phyloP scores from a whole-genome alignment of 192 early-diverging fungal species.

The Jimgerdemannia lactiflua region DNA sequence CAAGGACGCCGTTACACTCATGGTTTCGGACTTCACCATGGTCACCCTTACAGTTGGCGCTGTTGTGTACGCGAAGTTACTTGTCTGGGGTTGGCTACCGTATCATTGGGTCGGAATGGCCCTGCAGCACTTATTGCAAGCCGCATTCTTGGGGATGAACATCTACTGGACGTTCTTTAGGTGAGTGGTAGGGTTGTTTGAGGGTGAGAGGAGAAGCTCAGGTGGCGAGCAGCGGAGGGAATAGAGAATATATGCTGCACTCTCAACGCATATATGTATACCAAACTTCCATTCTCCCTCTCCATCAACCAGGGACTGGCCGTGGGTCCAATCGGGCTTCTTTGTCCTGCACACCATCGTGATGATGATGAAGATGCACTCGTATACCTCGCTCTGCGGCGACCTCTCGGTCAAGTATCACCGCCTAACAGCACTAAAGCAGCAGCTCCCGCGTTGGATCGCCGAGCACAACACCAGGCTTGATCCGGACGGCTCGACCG shows the following conservation, averaged over 20 bases:
- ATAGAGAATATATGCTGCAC: too few species aligned
- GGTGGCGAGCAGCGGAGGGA: too few species aligned
- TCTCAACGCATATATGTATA: too few species aligned
- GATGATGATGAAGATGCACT: slow-evolving; percentile 97
- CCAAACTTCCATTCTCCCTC: too few species aligned
- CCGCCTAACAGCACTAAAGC: slow-evolving; percentile 31
- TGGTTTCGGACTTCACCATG: slow-evolving; percentile 70
- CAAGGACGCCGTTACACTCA: slow-evolving; percentile 59
- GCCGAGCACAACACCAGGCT: slow-evolving; percentile 4
- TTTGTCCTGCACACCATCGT: slow-evolving; percentile 85
- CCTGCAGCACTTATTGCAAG: slow-evolving; percentile 64
- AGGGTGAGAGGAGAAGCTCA: neutral
- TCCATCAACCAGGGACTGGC: slow-evolving; percentile 61
- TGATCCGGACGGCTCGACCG: neutral
- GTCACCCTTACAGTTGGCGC: slow-evolving; percentile 61
- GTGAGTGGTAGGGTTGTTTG: slow-evolving; percentile 16
- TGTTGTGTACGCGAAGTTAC: slow-evolving; percentile 57
- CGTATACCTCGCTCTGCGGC: slow-evolving; percentile 84
- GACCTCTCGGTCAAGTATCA: slow-evolving; percentile 54
- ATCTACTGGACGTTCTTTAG: slow-evolving; percentile 59
- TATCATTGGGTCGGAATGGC: slow-evolving; percentile 41
- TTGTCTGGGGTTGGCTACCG: slow-evolving; percentile 48
- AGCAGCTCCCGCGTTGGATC: slow-evolving; percentile 16
- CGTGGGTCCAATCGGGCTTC: slow-evolving; percentile 87
- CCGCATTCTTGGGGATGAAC: slow-evolving; percentile 51